These are phyloP conservation scores for Capronia americana DNA, from an alignment of 2,329 filamentous ascomycete species.

Conservation along the genomic window DNA sequence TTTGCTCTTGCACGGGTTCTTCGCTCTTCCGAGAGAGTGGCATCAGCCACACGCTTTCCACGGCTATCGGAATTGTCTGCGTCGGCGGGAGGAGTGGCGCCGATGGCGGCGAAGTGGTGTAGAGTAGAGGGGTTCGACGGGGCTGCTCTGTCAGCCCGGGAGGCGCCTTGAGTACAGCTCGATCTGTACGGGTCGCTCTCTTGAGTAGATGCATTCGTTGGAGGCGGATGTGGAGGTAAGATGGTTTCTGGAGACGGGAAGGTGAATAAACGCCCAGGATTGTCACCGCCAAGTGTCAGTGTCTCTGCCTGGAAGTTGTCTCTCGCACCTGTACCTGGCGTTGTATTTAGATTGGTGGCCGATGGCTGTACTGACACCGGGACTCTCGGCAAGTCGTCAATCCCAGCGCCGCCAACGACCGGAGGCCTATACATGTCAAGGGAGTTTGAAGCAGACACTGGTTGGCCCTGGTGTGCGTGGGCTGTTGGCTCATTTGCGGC, in stretches of 20 bases:
- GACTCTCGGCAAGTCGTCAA: neutral
- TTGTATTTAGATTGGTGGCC: neutral
- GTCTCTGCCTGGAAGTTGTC: neutral
- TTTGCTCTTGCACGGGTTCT: neutral
- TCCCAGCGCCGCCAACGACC: neutral
- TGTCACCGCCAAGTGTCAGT: neutral
- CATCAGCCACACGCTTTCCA: constrained; percentile 11
- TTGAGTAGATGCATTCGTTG: neutral
- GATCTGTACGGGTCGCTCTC: neutral
- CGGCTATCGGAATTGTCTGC: neutral
- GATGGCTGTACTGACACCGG: neutral
- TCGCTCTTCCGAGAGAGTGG: neutral
- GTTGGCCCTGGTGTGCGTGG: neutral
- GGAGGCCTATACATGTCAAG: neutral
- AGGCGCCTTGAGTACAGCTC: neutral
- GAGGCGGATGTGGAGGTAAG: neutral
- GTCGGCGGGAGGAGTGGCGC: neutral
- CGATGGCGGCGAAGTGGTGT: neutral
- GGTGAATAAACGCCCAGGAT: neutral
- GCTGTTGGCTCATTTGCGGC: neutral
- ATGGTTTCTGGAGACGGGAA: neutral
- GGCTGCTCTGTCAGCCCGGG: neutral
- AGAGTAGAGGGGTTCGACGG: neutral
- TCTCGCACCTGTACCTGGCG: neutral
- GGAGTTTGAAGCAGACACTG: neutral